Conservation (phyloP, 805 yeast genomes). For the Cyberlindnera maritima region DNA sequence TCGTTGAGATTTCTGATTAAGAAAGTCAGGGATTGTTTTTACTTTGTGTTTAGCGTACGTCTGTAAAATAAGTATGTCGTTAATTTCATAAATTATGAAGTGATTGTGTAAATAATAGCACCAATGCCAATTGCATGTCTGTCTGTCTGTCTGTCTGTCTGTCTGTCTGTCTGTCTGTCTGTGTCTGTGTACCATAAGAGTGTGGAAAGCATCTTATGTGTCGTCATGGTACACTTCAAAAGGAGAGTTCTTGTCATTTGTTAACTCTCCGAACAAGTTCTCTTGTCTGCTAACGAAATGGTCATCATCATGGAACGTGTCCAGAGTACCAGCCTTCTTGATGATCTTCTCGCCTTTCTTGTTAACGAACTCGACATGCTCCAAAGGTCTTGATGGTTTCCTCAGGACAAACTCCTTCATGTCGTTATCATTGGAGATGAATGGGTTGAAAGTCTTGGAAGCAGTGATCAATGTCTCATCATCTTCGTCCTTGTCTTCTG, state of each 20-base stretch:
- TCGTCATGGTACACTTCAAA: conserved; percentile 10
- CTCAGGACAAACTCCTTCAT: conserved; percentile 13
- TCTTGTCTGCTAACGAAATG: not conserved
- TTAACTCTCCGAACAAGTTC: conserved; percentile 25
- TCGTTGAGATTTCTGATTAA: not conserved
- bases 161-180: too few relatives aligned
- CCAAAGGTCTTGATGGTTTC: conserved; percentile 19
- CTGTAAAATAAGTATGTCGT: not conserved
- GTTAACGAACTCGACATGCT: conserved; percentile 30
- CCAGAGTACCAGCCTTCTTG: conserved; percentile 14
- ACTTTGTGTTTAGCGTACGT: not conserved
- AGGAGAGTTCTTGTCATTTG: conserved; percentile 1
- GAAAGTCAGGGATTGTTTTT: too few relatives aligned
- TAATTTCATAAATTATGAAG: too few relatives aligned
- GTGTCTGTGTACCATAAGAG: too few relatives aligned
- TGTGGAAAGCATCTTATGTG: not conserved
- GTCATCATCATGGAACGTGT: conserved; percentile 5
- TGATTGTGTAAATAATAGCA: not conserved
- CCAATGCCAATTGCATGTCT: not conserved
- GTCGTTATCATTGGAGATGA: conserved; percentile 9
- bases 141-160: too few relatives aligned
- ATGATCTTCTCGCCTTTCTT: conserved; percentile 33
- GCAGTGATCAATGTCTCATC: conserved; percentile 20
- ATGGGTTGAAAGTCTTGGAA: conserved; percentile 23
- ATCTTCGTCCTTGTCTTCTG: conserved; percentile 16